Percentiles rank a stretch among this genome's conserved stretches.
Conservation (phyloP, 768 basidiomycete species). For the Tulasnella sp. region DNA sequence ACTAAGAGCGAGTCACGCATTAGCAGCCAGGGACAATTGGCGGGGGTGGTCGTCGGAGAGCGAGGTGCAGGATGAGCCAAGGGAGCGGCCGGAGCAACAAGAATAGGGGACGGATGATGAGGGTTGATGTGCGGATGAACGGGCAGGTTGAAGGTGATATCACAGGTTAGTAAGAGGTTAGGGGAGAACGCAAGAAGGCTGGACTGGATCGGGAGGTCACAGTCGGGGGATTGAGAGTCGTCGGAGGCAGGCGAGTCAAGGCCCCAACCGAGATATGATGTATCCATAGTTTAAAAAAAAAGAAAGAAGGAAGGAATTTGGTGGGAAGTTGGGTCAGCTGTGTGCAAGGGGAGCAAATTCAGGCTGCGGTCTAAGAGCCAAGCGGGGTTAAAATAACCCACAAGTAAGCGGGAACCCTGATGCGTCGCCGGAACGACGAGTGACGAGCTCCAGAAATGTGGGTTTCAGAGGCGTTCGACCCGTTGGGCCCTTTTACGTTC, state of each 20-base stretch:
- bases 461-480: background rate
- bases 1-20: background rate
- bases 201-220: background rate
- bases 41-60: background rate
- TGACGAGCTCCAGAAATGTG: background rate
- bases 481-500: background rate
- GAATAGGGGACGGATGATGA: background rate
- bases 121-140: background rate
- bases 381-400: background rate
- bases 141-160: background rate
- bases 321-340: background rate
- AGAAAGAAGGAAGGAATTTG: background rate
- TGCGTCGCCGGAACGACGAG: background rate
- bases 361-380: background rate
- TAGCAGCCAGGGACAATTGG: background rate
- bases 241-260: background rate
- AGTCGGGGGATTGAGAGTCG: background rate
- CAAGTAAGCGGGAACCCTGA: background rate
- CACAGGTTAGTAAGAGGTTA: background rate
- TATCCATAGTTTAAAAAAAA: background rate
- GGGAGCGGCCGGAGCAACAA: background rate
- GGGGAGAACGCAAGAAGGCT: background rate
- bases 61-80: background rate
- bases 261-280: background rate
- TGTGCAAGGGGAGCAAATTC: background rate